A percentile compares a stretch with the other conserved stretches of the same genome.
Conservation (phyloP, 768 basidiomycete species). For the Trametes gibbosa region DNA sequence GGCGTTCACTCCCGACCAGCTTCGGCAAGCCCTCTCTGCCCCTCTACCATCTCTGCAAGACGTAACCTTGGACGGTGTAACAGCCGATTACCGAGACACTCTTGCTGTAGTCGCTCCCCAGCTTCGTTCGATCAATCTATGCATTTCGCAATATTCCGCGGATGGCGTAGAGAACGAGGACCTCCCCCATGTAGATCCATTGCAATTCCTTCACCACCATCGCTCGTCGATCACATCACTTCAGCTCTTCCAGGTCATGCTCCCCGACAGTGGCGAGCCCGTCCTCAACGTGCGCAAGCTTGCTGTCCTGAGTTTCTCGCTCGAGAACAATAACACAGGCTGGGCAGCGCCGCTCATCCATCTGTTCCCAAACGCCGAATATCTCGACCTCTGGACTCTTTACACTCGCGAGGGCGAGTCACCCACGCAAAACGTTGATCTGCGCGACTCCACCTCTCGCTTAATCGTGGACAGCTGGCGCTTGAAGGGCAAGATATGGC, state of each 20-base stretch:
- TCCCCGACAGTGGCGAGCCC: background rate
- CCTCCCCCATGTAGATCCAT: background rate
- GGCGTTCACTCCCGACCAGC: background rate
- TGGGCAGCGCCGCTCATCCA: background rate
- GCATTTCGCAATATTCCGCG: too few relatives aligned
- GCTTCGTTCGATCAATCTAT: background rate
- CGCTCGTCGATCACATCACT: background rate
- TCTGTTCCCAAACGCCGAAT: background rate
- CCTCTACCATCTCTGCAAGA: background rate
- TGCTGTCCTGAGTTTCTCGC: background rate
- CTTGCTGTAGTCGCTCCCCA: background rate
- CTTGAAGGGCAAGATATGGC: background rate
- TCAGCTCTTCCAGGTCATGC: background rate
- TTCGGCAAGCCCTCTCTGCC: background rate
- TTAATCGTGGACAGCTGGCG: background rate
- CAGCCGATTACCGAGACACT: background rate
- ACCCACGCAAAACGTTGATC: background rate
- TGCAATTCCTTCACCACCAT: background rate
- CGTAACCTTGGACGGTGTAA: background rate
- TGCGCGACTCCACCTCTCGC: background rate
- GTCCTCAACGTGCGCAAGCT: background rate
- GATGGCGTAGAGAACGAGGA: too few relatives aligned
- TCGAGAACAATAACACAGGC: background rate
- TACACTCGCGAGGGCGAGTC: background rate
- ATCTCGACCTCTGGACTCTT: background rate